Evolutionary conservation across 2,329 filamentous ascomycete species (phyloP), one percentile per base, ranked within the genome.

Genomic region (Chaetomiaceae sp.): DNA sequence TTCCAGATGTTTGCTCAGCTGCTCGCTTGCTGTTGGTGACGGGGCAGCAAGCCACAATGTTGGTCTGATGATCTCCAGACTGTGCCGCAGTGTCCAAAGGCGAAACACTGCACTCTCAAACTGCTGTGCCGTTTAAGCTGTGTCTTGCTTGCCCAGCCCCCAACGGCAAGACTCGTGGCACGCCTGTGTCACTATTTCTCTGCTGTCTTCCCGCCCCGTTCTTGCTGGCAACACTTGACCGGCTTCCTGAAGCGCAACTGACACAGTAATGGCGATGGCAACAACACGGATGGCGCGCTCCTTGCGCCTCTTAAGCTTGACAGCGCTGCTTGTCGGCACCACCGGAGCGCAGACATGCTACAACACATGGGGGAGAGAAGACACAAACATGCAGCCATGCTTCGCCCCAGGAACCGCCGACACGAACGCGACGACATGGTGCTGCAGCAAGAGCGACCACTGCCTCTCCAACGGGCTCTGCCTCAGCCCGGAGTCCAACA

Each of bases 381-480:
- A 59, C 43, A 3, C 47, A 17, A 34, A 55, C n/a, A 53, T 47
- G 40, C 15, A 54, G 31, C 61, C 65, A 7, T 67, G 64, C 53
- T 56, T 58, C 36, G 33, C 57, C 3, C 23, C 54, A 6, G 54
- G 14, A 46, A 53, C 36, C 9, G 12, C 33, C 6, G 37, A 55
- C 45, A 20, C 43, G 3, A 15, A 34, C 33, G 44, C 58, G 9
- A 51, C 59, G 46, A 63, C 58, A 6, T 59, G 60, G 34, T 67
- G 64, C 54, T 67, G 65, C 52, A 56, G 56, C 31, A 56, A 38
- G 39, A 42, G 20, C 38, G 64, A 67, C 54, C 55, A 57, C 31
- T 66, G 64, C 42, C 58, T 67, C 22, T 61, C 61, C 33, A 67
- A 67, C 47, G 64, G 64, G n/a, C 61, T 66, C 29, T 67, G 64